Base-by-base conservation (phyloP, 306 rosid species). In the Vicia faba region DNA sequence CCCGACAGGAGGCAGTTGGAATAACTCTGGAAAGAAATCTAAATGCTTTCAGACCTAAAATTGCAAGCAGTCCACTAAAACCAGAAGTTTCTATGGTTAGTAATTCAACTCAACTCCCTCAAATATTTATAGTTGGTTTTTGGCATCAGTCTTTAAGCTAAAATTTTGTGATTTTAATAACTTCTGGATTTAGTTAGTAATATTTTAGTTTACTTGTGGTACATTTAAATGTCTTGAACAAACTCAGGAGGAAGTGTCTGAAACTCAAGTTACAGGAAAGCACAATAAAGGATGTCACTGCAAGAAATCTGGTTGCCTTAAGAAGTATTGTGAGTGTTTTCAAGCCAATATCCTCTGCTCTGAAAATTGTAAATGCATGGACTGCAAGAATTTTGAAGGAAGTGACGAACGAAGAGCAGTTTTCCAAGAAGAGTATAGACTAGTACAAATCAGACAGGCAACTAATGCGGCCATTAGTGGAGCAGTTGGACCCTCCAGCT, bases 221-320 rank as follows among this genome's bases (percentile, higher is more conserved):
- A 29, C 69, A 13, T 68, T 67, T 64, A 60, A 40, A 71, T 72
- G 36, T 56, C 80, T 65, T 72, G 58, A 64, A 72, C 40, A 18
- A 72, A 75, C 69, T 57, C 83, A 89, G 96, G 87, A 81, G 66
- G 85, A 88, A 61, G 70, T 71, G 11, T 64, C 80, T 57, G 86
- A 82, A 71, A 57, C 50, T 83, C 96, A 84, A 79, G 73, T 81
- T 33, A 54, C 81, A 41, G 95, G 85, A 79, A 89, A 83, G 85
- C 96, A 89, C 85, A 87, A 87, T 70, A 89, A 89, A 84, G 96
- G 96, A 74, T 89, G 96, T 61, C 79, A 87, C 74, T 89, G 96
- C 81, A 84, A 79, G 85, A 89, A 86, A 77, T 84, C 96, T 51
- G 96, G 92, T 72, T 89, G 96, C 81, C 96, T 89, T 41, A 89